These are phyloP conservation scores for Saitozyma podzolica DNA, from an alignment of 768 basidiomycete species.

Conservation along the genomic window DNA sequence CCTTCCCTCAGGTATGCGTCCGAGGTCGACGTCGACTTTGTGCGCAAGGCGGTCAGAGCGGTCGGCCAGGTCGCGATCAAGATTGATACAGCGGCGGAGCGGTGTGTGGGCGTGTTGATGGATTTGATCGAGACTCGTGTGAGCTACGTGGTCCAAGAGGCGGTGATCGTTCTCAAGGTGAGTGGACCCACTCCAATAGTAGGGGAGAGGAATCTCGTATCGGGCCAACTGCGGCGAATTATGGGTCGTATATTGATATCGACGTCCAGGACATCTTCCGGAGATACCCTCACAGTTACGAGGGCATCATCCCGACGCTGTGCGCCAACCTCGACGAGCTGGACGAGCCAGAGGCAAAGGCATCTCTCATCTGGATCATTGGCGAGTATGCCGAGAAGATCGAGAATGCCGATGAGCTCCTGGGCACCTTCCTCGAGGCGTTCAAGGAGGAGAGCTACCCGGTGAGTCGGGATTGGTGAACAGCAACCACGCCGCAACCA, in stretches of 20 bases:
- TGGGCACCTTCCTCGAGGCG: slow-evolving; percentile 83
- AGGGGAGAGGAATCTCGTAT: neutral
- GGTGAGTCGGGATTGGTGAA: slow-evolving; percentile 58
- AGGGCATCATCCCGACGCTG: slow-evolving; percentile 91
- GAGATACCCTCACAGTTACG: slow-evolving; percentile 93
- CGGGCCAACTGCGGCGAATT: neutral
- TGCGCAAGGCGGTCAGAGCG: slow-evolving; percentile 87
- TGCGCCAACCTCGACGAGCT: slow-evolving; percentile 94
- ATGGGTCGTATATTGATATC: no score
- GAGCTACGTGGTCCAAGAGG: slow-evolving; percentile 97
- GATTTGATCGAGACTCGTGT: slow-evolving; percentile 91
- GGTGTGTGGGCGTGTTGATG: slow-evolving; percentile 89
- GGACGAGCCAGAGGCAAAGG: slow-evolving; percentile 97
- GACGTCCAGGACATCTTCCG: slow-evolving; percentile 85
- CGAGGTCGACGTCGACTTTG: slow-evolving; percentile 98
- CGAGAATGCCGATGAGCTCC: slow-evolving; percentile 90
- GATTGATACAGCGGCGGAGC: slow-evolving; percentile 86
- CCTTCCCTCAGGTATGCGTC: slow-evolving; percentile 72
- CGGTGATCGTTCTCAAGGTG: slow-evolving; percentile 98
- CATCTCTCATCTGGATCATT: slow-evolving; percentile 98
- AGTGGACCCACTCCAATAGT: slow-evolving; percentile 13
- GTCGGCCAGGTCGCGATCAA: slow-evolving; percentile 96
- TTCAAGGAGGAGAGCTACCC: slow-evolving; percentile 93
- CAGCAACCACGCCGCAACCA: no score
- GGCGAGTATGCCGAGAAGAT: slow-evolving; percentile 98